Evolutionary conservation across 331 rosid genomes (phyloP).

Genomic region (Acacia pycnantha): DNA sequence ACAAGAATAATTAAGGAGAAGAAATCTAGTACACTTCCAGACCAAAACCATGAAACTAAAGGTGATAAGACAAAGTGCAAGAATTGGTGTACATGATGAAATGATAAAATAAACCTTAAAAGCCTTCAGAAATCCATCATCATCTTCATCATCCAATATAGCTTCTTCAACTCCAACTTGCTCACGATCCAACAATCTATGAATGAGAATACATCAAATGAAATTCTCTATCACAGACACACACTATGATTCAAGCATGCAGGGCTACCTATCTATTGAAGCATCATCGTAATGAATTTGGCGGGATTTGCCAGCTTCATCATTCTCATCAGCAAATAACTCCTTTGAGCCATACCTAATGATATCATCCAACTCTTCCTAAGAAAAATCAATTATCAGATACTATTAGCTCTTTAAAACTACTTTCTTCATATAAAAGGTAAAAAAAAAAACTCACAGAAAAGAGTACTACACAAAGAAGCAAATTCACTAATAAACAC

Average conservation of each 20-base stretch:
- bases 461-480: not conserved
- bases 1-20: not conserved
- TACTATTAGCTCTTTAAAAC: constrained; percentile 25
- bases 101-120: constrained; percentile 67
- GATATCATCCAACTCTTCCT: constrained; percentile 99
- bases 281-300: constrained; percentile 97
- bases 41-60: constrained; percentile 1
- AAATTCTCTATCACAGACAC: constrained; percentile 4
- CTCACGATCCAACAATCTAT: constrained; percentile 92
- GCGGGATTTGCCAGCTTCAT: constrained; percentile 90
- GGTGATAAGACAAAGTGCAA: constrained; percentile 8
- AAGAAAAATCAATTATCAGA: constrained; percentile 23
- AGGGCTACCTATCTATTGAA: constrained; percentile 78
- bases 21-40: constrained; percentile 19
- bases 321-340: constrained; percentile 94
- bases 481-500: not conserved
- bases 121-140: constrained; percentile 91
- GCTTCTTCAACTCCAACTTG: constrained; percentile 85
- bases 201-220: constrained; percentile 28
- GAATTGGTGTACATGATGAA: constrained; percentile 17
- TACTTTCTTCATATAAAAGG: not conserved
- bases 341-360: constrained; percentile 96
- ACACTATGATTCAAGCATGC: constrained; percentile 13
- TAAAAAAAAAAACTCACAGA: not conserved
- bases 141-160: constrained; percentile 88